These are phyloP conservation scores for Tolypocladium tundrense DNA, from an alignment of 2,329 filamentous ascomycete genomes.

Conservation along the genomic window DNA sequence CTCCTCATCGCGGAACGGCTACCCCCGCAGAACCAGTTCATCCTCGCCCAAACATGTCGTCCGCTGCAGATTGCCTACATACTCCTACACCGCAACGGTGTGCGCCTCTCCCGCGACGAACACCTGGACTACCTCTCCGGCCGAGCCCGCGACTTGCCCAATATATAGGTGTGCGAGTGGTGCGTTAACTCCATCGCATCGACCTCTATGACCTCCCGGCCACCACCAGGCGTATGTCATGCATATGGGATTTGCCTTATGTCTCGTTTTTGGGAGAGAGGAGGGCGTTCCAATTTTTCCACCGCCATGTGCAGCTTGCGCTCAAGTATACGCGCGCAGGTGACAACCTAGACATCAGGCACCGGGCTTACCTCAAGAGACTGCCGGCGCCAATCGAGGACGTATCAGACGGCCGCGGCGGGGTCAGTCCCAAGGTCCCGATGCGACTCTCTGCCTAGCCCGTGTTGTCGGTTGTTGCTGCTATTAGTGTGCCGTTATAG, in stretches of 20 bases:
- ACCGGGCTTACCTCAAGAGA: neutral
- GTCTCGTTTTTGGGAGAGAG: no score
- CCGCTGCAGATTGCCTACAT: neutral
- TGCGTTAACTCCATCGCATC: constrained; percentile 4
- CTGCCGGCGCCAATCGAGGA: neutral
- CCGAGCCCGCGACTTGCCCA: constrained; percentile 2
- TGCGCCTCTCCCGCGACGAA: neutral
- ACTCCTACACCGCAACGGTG: neutral
- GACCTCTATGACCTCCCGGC: neutral
- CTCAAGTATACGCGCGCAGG: constrained; percentile 6
- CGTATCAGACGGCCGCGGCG: neutral
- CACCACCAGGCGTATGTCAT: neutral
- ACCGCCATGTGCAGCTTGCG: constrained; percentile 5
- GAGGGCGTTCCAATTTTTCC: neutral
- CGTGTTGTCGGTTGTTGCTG: constrained; percentile 7
- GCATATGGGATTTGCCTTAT: neutral
- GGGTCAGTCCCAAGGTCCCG: neutral
- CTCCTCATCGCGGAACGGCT: neutral
- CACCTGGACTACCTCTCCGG: constrained; percentile 1
- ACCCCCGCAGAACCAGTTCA: neutral
- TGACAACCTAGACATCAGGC: neutral
- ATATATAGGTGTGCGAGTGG: constrained; percentile 5
- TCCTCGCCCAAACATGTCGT: neutral
- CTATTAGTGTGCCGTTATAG: neutral
- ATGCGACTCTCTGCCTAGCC: neutral